A percentile compares a stretch with the other conserved stretches of the same genome.
Evolutionary conservation across 2,329 filamentous ascomycete genomes (phyloP).

Genomic region (Xylaria sp.): DNA sequence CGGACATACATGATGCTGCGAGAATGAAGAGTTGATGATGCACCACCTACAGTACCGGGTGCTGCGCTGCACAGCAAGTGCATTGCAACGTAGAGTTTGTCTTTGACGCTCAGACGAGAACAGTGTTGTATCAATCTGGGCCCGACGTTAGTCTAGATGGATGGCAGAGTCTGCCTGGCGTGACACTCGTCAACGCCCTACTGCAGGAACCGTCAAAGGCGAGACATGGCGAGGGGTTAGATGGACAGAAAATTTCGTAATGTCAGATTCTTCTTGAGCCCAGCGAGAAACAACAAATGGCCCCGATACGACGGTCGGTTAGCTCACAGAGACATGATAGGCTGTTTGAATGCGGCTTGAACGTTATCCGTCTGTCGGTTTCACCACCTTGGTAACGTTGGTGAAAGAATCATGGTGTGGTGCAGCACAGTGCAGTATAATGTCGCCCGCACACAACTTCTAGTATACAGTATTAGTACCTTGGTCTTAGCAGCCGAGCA

Average conservation of each 20-base stretch:
- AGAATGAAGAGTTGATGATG: not conserved
- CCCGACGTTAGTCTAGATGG: not conserved
- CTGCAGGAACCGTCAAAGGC: constrained; percentile 40
- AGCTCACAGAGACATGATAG: constrained; percentile 21
- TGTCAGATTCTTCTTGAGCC: constrained; percentile 20
- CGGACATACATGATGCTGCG: too few relatives aligned
- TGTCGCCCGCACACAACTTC: not conserved
- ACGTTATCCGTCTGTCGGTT: constrained; percentile 15
- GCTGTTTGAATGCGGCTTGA: constrained; percentile 18
- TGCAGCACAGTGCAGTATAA: not conserved
- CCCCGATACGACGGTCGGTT: constrained; percentile 21
- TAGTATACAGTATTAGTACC: not conserved
- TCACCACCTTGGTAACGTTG: constrained; percentile 16
- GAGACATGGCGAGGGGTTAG: constrained; percentile 28
- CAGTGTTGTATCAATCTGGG: not conserved
- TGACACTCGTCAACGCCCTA: constrained; percentile 35
- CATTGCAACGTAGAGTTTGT: constrained; percentile 2
- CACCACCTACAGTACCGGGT: not conserved
- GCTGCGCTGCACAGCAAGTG: constrained; percentile 1
- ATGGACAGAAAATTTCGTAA: not conserved
- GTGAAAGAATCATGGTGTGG: constrained; percentile 1
- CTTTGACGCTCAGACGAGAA: not conserved
- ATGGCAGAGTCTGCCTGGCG: constrained; percentile 20
- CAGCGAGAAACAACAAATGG: constrained; percentile 5
- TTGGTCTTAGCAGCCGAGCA: constrained; percentile 11